Evolutionary conservation across 2,329 filamentous ascomycete genomes (phyloP).

Genomic region (Dactylellina haptotyla): DNA sequence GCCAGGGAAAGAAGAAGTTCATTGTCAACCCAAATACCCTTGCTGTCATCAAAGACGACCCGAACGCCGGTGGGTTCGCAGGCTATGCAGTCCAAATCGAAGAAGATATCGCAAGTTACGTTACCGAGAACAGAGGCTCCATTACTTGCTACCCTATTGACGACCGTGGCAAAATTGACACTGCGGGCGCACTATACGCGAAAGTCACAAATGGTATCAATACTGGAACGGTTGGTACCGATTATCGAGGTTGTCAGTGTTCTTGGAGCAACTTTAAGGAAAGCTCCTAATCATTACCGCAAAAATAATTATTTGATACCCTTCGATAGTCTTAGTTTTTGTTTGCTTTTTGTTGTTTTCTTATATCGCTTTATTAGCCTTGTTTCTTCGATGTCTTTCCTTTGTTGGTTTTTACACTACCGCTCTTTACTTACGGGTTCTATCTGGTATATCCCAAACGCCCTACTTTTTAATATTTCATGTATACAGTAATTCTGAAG

Average conservation of each 20-base stretch:
- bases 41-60: constrained; percentile 8
- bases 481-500: constrained; percentile 11
- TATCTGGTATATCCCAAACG: constrained; percentile 12
- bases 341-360: neutral
- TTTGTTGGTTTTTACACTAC: neutral
- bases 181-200: neutral
- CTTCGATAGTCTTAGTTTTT: constrained; percentile 15
- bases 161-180: constrained; percentile 34
- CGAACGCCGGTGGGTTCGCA: constrained; percentile 42
- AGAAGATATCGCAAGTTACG: constrained; percentile 51
- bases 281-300: constrained; percentile 17
- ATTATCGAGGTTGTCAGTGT: constrained; percentile 48
- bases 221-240: constrained; percentile 27
- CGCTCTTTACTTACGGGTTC: constrained; percentile 2
- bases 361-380: neutral
- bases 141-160: constrained; percentile 46
- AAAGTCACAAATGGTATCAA: constrained; percentile 22
- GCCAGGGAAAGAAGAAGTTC: constrained; percentile 17
- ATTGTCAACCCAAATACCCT: constrained; percentile 46
- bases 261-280: constrained; percentile 52
- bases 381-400: neutral
- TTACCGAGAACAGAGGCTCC: neutral
- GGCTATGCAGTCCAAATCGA: constrained; percentile 46
- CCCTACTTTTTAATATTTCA: constrained; percentile 5
- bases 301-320: constrained; percentile 49